Evolutionary conservation across 106 monocot genomes (phyloP).

Genomic region (Acorus calamus): DNA sequence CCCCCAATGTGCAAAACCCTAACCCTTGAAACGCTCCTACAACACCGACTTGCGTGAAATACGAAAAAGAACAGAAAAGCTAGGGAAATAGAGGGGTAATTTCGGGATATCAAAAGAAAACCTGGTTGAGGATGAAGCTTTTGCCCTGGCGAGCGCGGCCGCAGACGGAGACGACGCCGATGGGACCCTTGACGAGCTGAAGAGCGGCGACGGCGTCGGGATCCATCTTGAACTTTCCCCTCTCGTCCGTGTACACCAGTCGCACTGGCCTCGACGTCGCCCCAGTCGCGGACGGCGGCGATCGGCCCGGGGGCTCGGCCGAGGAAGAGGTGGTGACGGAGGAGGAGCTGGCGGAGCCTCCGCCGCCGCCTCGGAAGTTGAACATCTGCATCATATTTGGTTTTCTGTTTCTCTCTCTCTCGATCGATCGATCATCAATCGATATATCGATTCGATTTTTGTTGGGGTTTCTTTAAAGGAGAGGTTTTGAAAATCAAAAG

Average conservation of each 20-base stretch:
- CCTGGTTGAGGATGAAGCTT: conserved; percentile 78
- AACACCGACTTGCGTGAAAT: not conserved
- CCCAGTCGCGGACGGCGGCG: not conserved
- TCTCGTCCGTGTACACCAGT: conserved; percentile 65
- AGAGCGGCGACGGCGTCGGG: conserved; percentile 89
- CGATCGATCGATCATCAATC: too few species aligned
- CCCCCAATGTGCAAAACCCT: not conserved
- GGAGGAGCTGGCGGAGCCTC: not conserved
- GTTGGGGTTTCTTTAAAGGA: too few species aligned
- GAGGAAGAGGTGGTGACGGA: conserved; percentile 1
- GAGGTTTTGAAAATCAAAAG: too few species aligned
- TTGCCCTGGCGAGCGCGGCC: conserved; percentile 78
- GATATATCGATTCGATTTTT: too few species aligned
- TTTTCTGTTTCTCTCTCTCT: not conserved
- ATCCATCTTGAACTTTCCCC: conserved; percentile 84
- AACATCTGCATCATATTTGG: conserved; percentile 64
- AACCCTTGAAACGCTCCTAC: too few species aligned
- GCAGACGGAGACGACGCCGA: conserved; percentile 68
- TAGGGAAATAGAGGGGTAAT: too few species aligned
- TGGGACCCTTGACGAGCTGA: conserved; percentile 74
- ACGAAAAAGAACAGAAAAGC: not conserved
- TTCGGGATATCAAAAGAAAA: not conserved
- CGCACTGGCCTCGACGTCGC: conserved; percentile 62
- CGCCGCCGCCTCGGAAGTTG: conserved; percentile 46
- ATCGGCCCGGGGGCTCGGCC: not conserved